These are phyloP conservation scores for Cenchrus americanus DNA, from an alignment of 176 grass and related monocot genomes.

Conservation along the genomic window DNA sequence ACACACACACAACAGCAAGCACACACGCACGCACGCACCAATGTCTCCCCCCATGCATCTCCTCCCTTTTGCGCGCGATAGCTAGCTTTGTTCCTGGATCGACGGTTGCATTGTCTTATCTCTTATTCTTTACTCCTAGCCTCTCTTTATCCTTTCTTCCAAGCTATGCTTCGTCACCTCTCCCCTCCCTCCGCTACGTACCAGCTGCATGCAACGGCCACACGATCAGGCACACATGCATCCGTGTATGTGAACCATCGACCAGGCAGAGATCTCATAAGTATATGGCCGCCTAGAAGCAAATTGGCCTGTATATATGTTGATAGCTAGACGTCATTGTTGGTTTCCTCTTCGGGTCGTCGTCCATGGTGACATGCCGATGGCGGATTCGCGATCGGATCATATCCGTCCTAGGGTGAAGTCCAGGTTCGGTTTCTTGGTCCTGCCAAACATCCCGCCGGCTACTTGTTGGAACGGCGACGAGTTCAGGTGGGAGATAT, in stretches of 20 bases:
- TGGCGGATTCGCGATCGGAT: not conserved
- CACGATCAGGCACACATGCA: not conserved
- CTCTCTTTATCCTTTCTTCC: conserved; percentile 47
- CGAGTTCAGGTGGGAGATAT: conserved; percentile 52
- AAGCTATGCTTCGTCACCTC: conserved; percentile 1
- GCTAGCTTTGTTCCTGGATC: conserved; percentile 59
- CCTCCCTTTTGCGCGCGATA: conserved; percentile 45
- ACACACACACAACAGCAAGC: conserved; percentile 26
- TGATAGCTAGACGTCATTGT: not conserved
- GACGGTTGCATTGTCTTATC: conserved; percentile 45
- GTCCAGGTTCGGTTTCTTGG: conserved; percentile 77
- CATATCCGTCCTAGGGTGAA: conserved; percentile 80
- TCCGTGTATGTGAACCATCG: not conserved
- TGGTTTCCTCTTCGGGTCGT: not conserved
- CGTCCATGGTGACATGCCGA: not conserved
- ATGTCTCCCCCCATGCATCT: conserved; percentile 36
- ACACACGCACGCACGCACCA: conserved; percentile 53
- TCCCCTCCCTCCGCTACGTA: not conserved
- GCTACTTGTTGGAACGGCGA: conserved; percentile 44
- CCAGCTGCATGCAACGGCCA: not conserved
- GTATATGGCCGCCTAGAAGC: conserved; percentile 10
- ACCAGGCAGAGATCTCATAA: no score
- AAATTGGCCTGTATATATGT: not conserved
- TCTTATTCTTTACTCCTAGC: conserved; percentile 52
- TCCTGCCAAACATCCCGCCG: conserved; percentile 24